Evolutionary conservation across 2,329 filamentous ascomycete genomes (phyloP).

Genomic region (Fragosphaeria purpurea): DNA sequence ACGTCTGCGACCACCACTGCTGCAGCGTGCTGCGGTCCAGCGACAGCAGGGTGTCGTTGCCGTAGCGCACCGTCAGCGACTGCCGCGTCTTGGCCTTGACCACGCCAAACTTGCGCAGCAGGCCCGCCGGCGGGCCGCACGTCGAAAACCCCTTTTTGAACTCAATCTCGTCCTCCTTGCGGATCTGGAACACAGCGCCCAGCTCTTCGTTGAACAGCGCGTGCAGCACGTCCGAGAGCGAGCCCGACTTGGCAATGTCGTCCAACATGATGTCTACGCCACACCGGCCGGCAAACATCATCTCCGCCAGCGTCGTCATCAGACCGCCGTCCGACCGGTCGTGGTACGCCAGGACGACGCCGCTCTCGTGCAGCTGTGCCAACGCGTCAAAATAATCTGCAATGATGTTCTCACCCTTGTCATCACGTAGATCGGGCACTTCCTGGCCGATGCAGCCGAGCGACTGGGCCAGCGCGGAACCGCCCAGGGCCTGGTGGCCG

Average conservation of each 20-base stretch:
- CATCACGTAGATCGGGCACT: slow-evolving; percentile 73
- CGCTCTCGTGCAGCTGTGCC: slow-evolving; percentile 48
- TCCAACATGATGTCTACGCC: slow-evolving; percentile 81
- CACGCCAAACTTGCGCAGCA: slow-evolving; percentile 76
- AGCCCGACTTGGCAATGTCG: slow-evolving; percentile 52
- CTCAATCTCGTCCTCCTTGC: slow-evolving; percentile 69
- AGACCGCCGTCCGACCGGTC: slow-evolving; percentile 90
- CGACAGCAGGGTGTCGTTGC: slow-evolving; percentile 56
- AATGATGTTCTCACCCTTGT: slow-evolving; percentile 11
- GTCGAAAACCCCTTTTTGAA: slow-evolving; percentile 89
- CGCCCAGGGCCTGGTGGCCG: slow-evolving; percentile 73
- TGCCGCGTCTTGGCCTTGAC: slow-evolving; percentile 62
- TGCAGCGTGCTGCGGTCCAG: slow-evolving; percentile 66
- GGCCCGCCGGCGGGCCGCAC: slow-evolving; percentile 69
- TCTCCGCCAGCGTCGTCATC: slow-evolving; percentile 82
- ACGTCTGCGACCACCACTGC: slow-evolving; percentile 80
- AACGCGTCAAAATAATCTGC: slow-evolving; percentile 88
- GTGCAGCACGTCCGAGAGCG: slow-evolving; percentile 56
- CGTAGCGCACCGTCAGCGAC: slow-evolving; percentile 64
- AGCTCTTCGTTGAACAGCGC: slow-evolving; percentile 93
- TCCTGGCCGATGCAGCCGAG: slow-evolving; percentile 79
- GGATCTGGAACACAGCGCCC: slow-evolving; percentile 90
- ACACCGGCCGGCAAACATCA: slow-evolving; percentile 95
- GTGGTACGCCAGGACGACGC: slow-evolving; percentile 79
- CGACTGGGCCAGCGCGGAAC: slow-evolving; percentile 82